Evolutionary conservation across 2,329 filamentous ascomycete species (phyloP), one percentile per base, ranked within the genome.

Genomic region (Gyromitra esculenta): DNA sequence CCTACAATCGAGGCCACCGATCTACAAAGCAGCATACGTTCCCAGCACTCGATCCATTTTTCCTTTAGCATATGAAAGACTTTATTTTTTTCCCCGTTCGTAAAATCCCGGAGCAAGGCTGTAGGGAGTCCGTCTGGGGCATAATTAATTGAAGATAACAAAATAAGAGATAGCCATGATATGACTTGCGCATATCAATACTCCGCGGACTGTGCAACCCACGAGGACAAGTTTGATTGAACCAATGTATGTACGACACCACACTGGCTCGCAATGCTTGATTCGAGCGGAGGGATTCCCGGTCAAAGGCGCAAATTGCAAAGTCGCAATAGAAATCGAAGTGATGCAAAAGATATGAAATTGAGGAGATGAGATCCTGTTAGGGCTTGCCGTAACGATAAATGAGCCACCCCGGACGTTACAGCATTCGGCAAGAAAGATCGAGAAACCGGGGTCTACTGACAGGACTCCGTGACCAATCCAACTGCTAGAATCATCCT

Each of bases 311-410:
- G 43, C 15, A 45, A 45, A 45, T 11, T 45, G 43, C 15, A 45
- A 45, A 15, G 43, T 45, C 8, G 11, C 43, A 45, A 45, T 56
- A 9, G 64, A 56, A 56, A 67, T 67, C 50, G 50, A 56, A 25
- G 4, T 45, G 31, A 43, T 54, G 25, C 31, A 50, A 39, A 31
- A 45, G 18, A n/a, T 35, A 5, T 41, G n/a, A 15, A 18, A n/a
- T 68, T 48, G 64, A 59, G 35, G 41, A 57, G 13, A 4, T 54
- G 45, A 54, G 64, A 56, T 67, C 64, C 35, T 67, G 48, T 25
- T 50, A 5, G 18, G 48, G 48, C 13, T 21, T 52, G 48, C 48
- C 25, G n/a, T 21, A 18, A 52, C 5, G 41, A 9, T 45, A n/a
- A 13, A 52, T 52, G 48, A 18, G 48, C 7, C 4, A 52, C 15